Conservation (phyloP, 2,329 filamentous ascomycete genomes). For the Amesomyces nigricolor region DNA sequence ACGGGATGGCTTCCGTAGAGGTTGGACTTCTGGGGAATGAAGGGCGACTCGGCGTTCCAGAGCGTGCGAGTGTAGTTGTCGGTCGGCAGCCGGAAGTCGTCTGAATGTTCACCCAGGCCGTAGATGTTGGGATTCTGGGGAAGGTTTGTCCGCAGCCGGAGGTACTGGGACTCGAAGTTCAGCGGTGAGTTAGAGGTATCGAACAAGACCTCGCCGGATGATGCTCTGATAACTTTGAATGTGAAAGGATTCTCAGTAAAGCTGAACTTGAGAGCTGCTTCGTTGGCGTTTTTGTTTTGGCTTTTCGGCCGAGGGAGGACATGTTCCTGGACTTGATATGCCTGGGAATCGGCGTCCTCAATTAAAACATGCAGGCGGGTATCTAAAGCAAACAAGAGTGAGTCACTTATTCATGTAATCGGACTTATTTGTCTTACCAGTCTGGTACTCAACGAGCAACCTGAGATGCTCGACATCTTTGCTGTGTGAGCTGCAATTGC, state of each 20-base stretch:
- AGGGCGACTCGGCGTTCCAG: constrained; percentile 63
- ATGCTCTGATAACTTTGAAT: constrained; percentile 50
- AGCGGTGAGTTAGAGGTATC: constrained; percentile 43
- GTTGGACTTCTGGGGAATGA: constrained; percentile 55
- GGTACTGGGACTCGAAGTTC: constrained; percentile 69
- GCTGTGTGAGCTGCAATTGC: constrained; percentile 69
- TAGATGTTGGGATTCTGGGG: constrained; percentile 64
- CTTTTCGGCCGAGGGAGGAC: constrained; percentile 57
- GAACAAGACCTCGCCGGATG: constrained; percentile 52
- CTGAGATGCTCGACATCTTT: constrained; percentile 55
- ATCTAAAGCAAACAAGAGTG: not conserved
- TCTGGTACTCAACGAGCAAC: constrained; percentile 32
- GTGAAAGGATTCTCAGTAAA: constrained; percentile 45
- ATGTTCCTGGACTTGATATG: constrained; percentile 68
- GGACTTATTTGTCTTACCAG: constrained; percentile 19
- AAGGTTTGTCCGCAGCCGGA: constrained; percentile 62
- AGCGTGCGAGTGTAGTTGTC: constrained; percentile 63
- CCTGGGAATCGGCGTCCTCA: constrained; percentile 61
- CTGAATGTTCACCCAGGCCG: constrained; percentile 70
- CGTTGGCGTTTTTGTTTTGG: constrained; percentile 22
- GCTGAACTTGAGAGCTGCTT: constrained; percentile 41
- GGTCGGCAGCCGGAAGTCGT: constrained; percentile 60
- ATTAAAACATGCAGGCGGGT: constrained; percentile 62
- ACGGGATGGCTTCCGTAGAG: constrained; percentile 68
- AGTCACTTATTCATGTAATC: not conserved